A percentile compares a stretch with the other conserved stretches of the same genome.
Conservation (phyloP, 495 filamentous ascomycete genomes). For the Peziza echinospora region DNA sequence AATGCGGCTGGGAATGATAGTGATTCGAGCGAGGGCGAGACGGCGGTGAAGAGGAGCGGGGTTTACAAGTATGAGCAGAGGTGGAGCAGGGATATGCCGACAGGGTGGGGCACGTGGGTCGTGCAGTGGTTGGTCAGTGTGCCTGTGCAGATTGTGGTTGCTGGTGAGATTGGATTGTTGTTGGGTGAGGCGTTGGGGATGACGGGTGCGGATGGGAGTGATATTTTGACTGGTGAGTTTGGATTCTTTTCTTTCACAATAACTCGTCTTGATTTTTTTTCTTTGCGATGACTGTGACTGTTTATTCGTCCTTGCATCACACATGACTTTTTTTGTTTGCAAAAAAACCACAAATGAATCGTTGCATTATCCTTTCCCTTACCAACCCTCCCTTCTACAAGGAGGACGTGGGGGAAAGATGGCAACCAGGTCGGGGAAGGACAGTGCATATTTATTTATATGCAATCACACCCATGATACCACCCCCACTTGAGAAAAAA, state of each 20-base stretch:
- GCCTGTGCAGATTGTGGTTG: slow-evolving; percentile 51
- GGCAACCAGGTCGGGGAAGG: too few species aligned
- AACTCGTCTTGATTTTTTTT: too few species aligned
- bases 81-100: slow-evolving; percentile 61
- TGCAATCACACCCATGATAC: too few species aligned
- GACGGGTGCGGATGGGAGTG: slow-evolving; percentile 59
- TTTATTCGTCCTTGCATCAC: neutral
- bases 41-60: slow-evolving; percentile 6
- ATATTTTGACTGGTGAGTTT: slow-evolving; percentile 23
- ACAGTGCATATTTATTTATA: too few species aligned
- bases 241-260: too few species aligned
- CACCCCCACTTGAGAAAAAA: too few species aligned
- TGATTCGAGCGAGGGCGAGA: neutral
- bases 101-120: slow-evolving; percentile 52
- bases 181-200: slow-evolving; percentile 49
- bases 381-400: too few species aligned
- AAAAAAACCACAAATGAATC: too few species aligned
- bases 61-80: slow-evolving; percentile 61
- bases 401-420: too few species aligned
- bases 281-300: neutral
- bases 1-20: neutral
- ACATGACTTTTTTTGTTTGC: too few species aligned
- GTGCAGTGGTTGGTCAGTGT: slow-evolving; percentile 62
- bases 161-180: slow-evolving; percentile 54
- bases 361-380: too few species aligned